phyloP scores from a whole-genome alignment of 2,329 filamentous ascomycete genomes.

The Simplicillium sp. region DNA sequence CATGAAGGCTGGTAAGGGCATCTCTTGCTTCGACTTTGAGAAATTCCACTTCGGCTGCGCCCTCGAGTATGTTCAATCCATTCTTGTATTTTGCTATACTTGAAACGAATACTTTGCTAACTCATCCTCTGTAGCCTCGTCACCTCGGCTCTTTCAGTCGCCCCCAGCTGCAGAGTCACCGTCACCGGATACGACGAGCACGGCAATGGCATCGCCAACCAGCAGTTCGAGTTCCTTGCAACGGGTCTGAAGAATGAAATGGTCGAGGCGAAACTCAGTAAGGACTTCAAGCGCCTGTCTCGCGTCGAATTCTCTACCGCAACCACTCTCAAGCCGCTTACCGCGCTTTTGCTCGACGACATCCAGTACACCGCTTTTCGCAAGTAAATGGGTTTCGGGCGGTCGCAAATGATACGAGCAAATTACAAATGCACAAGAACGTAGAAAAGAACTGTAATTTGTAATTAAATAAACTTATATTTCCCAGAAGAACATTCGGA shows the following conservation, averaged over 20 bases:
- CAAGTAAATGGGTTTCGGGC: no score
- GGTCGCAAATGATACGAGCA: no score
- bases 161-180: neutral
- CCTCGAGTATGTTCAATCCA: neutral
- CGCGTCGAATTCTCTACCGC: neutral
- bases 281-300: neutral
- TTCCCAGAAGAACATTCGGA: no score
- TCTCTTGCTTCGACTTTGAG: neutral
- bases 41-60: neutral
- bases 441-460: no score
- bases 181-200: neutral
- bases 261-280: neutral
- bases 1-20: neutral
- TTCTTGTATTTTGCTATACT: neutral
- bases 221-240: neutral
- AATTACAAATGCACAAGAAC: no score
- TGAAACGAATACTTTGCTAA: neutral
- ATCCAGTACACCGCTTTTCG: neutral
- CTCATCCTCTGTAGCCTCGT: neutral
- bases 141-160: neutral
- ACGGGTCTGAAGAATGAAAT: neutral
- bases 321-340: neutral
- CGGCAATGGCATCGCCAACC: neutral
- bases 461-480: no score
- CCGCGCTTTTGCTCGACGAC: neutral